Evolutionary conservation across 352 stramenopile species (phyloP).

Genomic region (Discostella stelligera): DNA sequence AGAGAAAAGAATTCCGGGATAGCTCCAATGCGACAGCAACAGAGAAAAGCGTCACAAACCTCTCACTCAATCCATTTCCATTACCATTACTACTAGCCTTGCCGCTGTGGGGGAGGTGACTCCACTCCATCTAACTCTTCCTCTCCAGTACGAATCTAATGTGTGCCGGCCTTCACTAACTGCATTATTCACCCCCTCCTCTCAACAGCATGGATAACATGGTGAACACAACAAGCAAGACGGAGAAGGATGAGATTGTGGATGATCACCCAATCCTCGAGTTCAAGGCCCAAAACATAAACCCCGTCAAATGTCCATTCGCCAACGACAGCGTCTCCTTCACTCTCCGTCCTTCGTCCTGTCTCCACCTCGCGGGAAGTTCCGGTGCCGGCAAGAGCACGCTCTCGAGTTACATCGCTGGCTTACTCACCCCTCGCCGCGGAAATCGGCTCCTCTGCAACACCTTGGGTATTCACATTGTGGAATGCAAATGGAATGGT

Average conservation of each 20-base stretch:
- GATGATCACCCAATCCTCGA: constrained; percentile 23
- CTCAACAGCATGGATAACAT: not conserved
- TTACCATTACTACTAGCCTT: too few relatives aligned
- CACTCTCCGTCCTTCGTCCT: constrained; percentile 45
- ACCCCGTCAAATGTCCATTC: constrained; percentile 61
- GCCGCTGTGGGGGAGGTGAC: too few relatives aligned
- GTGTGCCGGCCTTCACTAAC: too few relatives aligned
- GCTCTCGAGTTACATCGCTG: constrained; percentile 58
- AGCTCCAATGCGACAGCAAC: too few relatives aligned
- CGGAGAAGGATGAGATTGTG: not conserved
- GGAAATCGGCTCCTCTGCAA: constrained; percentile 18
- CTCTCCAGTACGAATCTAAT: too few relatives aligned
- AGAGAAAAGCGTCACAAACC: too few relatives aligned
- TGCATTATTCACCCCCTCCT: too few relatives aligned
- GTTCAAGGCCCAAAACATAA: constrained; percentile 35
- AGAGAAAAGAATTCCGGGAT: too few relatives aligned
- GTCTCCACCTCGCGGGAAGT: constrained; percentile 52
- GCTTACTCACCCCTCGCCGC: constrained; percentile 23
- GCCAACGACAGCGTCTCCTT: constrained; percentile 57
- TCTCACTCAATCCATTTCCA: too few relatives aligned
- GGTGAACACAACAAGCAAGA: not conserved
- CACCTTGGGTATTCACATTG: constrained; percentile 48
- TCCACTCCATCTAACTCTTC: too few relatives aligned
- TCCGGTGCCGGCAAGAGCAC: constrained; percentile 68
- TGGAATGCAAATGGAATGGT: constrained; percentile 51